These are phyloP conservation scores for Hanseniaspora lachancei DNA, from an alignment of 805 yeast species.

Conservation along the genomic window DNA sequence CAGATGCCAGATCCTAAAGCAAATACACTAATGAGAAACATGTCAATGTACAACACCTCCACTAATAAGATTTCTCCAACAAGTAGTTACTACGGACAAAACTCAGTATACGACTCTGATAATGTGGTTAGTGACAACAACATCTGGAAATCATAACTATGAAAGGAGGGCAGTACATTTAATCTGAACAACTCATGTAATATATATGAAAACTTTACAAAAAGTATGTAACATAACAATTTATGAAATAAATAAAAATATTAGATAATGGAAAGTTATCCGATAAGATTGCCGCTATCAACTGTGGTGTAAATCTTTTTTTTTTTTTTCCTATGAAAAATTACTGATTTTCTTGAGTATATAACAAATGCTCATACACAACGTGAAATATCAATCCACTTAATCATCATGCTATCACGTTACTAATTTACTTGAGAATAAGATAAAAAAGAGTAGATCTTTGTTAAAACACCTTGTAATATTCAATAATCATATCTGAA, in stretches of 20 bases:
- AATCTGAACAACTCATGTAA: not conserved
- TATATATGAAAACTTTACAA: not conserved
- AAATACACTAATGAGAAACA: not conserved
- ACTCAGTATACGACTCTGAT: not conserved
- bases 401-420: too few species aligned
- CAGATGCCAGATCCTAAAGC: not conserved
- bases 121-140: not conserved
- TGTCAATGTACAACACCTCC: not conserved
- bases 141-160: not conserved
- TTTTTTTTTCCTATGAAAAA: too few species aligned
- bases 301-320: too few species aligned
- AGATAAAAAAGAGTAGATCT: not conserved
- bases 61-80: not conserved
- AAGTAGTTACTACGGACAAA: not conserved
- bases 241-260: too few species aligned
- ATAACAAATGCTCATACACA: too few species aligned
- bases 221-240: too few species aligned
- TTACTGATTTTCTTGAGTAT: too few species aligned
- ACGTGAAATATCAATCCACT: too few species aligned
- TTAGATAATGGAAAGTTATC: too few species aligned
- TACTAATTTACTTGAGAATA: not conserved
- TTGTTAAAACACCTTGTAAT: not conserved
- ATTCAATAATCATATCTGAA: not conserved
- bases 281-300: too few species aligned
- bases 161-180: not conserved